Evolutionary conservation across 1,284 basidiomycete genomes (phyloP).

Genomic region (Ceratobasidium sp.): DNA sequence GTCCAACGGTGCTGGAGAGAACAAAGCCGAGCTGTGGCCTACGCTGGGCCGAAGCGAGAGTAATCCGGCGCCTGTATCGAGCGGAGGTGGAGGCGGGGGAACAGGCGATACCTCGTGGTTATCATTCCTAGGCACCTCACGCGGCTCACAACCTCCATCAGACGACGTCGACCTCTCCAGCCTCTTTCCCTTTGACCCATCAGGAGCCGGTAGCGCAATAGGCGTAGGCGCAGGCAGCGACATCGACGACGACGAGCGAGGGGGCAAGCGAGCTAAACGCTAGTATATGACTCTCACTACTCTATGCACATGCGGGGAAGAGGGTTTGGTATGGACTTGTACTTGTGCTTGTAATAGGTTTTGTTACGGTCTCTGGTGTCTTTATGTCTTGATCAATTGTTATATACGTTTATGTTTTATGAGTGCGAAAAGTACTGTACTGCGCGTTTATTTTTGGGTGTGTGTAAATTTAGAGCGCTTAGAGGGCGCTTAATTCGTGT

Average conservation of each 20-base stretch:
- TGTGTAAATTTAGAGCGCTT: too few relatives aligned
- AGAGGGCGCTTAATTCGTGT: too few relatives aligned
- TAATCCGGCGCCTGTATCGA: background rate
- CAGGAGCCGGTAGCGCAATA: background rate
- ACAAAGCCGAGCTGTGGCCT: slow-evolving; percentile 13
- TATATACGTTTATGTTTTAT: background rate
- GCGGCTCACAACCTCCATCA: slow-evolving; percentile 28
- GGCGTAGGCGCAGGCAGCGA: background rate
- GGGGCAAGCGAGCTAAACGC: slow-evolving; percentile 27
- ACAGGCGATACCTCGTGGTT: slow-evolving; percentile 32
- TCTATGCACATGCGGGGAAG: background rate
- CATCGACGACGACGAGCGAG: slow-evolving; percentile 24
- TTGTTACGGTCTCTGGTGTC: background rate
- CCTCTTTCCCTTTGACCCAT: slow-evolving; percentile 26
- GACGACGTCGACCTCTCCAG: slow-evolving; percentile 35
- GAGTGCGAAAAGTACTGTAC: slow-evolving; percentile 9
- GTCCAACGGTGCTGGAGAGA: background rate
- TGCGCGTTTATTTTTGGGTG: background rate
- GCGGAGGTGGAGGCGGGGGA: background rate
- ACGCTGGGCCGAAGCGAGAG: background rate
- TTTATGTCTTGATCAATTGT: slow-evolving; percentile 1
- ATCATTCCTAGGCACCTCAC: slow-evolving; percentile 28
- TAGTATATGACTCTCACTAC: background rate
- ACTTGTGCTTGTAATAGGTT: slow-evolving; percentile 10
- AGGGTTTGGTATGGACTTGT: slow-evolving; percentile 7